Evolutionary conservation across 805 yeast genomes (phyloP).

Genomic region (Yamadazyma tumulicola): DNA sequence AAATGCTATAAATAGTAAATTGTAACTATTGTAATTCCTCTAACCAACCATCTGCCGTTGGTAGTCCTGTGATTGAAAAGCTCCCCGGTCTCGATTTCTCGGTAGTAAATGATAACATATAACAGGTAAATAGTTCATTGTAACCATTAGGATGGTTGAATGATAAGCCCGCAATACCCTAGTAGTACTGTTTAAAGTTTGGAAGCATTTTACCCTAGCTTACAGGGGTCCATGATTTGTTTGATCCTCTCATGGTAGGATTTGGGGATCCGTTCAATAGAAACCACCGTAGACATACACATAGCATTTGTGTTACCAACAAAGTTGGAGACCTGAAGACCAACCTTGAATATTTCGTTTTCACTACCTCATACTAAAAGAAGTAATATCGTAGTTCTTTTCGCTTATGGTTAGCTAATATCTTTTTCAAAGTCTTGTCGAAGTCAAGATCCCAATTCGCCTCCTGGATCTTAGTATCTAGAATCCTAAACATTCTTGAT

Average conservation of each 20-base stretch:
- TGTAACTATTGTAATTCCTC: too few species aligned
- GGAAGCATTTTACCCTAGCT: neutral
- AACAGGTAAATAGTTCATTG: neutral
- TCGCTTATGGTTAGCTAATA: constrained; percentile 2
- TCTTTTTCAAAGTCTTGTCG: constrained; percentile 7
- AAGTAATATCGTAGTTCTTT: constrained; percentile 6
- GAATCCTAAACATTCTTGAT: constrained; percentile 5
- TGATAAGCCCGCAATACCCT: too few species aligned
- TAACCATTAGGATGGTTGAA: constrained; percentile 1
- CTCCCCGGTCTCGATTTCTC: neutral
- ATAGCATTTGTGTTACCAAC: too few species aligned
- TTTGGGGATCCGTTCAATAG: too few species aligned
- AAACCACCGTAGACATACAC: too few species aligned
- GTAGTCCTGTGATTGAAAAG: neutral
- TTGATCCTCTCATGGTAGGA: neutral
- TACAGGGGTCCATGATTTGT: neutral
- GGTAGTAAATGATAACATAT: constrained; percentile 1
- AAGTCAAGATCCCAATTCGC: constrained; percentile 12
- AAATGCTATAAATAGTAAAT: too few species aligned
- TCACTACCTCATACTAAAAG: constrained; percentile 2
- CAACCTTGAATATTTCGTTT: too few species aligned
- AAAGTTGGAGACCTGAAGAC: too few species aligned
- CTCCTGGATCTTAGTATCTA: constrained; percentile 14
- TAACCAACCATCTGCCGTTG: neutral
- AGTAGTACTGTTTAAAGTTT: too few species aligned